A percentile compares a stretch with the other conserved stretches of the same genome.
Evolutionary conservation across 768 basidiomycete genomes (phyloP).

Genomic region (Leccinum uliginosum): DNA sequence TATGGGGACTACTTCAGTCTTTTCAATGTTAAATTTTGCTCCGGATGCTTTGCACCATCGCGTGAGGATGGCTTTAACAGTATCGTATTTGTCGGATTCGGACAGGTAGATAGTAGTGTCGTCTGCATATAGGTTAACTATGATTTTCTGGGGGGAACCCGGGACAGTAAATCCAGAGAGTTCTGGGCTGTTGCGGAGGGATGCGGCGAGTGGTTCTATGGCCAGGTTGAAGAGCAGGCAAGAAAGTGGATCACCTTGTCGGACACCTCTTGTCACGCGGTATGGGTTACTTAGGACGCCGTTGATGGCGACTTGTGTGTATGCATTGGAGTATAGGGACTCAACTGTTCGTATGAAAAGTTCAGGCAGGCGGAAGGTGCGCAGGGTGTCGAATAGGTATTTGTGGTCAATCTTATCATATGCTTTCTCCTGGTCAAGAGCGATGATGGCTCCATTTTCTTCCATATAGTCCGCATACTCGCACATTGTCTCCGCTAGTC

Average conservation of each 20-base stretch:
- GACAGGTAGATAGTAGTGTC: neutral
- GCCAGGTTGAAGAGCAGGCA: constrained; percentile 32
- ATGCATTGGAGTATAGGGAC: neutral
- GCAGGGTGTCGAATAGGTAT: constrained; percentile 15
- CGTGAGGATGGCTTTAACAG: fast-evolving
- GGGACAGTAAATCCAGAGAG: neutral
- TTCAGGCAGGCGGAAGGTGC: neutral
- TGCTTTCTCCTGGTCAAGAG: constrained; percentile 36
- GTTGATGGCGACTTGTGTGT: neutral
- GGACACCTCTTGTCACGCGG: constrained; percentile 21
- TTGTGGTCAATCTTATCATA: constrained; percentile 35
- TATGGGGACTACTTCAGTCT: constrained; percentile 22
- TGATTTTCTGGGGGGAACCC: neutral
- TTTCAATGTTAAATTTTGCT: constrained; percentile 17
- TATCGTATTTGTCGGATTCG: neutral
- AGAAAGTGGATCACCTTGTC: constrained; percentile 34
- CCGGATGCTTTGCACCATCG: constrained; percentile 31
- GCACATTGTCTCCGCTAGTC: constrained; percentile 24
- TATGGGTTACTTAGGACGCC: neutral
- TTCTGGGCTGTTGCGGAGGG: neutral
- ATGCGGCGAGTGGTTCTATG: constrained; percentile 22
- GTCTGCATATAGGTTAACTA: neutral
- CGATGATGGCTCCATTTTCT: constrained; percentile 25
- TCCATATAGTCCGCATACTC: constrained; percentile 10
- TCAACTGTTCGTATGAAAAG: neutral